Percentiles rank a stretch among this genome's conserved stretches.
These are phyloP conservation scores for Spathaspora hagerdaliae DNA, from an alignment of 805 yeast species.

Conservation along the genomic window DNA sequence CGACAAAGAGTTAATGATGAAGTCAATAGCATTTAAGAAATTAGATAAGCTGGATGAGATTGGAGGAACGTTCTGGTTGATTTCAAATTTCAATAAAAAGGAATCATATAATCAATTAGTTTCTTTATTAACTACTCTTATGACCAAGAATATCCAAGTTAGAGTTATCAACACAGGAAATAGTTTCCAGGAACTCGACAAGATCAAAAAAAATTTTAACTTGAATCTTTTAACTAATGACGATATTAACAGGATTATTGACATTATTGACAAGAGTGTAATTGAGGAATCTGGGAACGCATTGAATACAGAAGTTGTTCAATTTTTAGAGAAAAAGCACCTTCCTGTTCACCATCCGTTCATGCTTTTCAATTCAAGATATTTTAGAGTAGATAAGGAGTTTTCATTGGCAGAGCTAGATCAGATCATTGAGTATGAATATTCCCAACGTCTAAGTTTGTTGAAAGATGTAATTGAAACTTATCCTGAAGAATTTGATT, in stretches of 20 bases:
- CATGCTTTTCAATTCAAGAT: conserved; percentile 54
- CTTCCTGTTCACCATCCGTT: conserved; percentile 34
- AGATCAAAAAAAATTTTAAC: neutral
- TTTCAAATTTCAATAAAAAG: conserved; percentile 50
- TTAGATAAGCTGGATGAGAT: conserved; percentile 24
- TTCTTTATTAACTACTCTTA: conserved; percentile 25
- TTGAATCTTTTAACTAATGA: conserved; percentile 5
- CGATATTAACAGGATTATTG: conserved; percentile 8
- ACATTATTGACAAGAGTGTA: conserved; percentile 1
- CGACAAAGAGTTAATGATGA: conserved; percentile 19
- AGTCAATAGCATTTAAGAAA: conserved; percentile 19
- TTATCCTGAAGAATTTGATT: conserved; percentile 21
- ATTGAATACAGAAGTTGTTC: conserved; percentile 3
- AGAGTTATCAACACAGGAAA: conserved; percentile 26
- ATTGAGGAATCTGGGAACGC: neutral
- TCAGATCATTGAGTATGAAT: conserved; percentile 44
- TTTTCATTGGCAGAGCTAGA: conserved; percentile 25
- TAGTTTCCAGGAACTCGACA: conserved; percentile 2
- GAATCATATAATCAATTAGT: conserved; percentile 42
- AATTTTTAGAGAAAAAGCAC: conserved; percentile 23
- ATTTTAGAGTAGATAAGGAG: conserved; percentile 27
- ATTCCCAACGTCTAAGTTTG: conserved; percentile 36
- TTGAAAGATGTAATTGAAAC: conserved; percentile 24
- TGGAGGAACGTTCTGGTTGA: conserved; percentile 50
- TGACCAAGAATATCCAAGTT: conserved; percentile 33